A percentile compares a stretch with the other conserved stretches of the same genome.
phyloP scores from a whole-genome alignment of 768 basidiomycete species.

The Exidia glandulosa region DNA sequence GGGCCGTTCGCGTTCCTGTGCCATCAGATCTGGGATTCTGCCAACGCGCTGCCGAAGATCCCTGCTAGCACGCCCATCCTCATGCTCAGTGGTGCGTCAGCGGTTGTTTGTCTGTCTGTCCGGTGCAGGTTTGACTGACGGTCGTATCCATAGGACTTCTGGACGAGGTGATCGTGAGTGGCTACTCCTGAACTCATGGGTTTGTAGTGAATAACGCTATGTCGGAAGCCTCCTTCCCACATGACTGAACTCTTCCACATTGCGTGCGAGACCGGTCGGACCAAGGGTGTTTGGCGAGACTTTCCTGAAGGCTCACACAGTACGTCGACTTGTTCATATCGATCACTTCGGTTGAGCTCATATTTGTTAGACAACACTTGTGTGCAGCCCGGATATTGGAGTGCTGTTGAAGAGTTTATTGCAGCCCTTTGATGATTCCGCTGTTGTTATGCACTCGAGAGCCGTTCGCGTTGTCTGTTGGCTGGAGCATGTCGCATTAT shows the following conservation, averaged over 20 bases:
- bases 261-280: slow-evolving; percentile 20
- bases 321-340: background rate
- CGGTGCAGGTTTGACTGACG: background rate
- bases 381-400: slow-evolving; percentile 44
- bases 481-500: too few species aligned
- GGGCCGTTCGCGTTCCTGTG: slow-evolving; percentile 68
- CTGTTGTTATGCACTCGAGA: background rate
- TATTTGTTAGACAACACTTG: slow-evolving; percentile 21
- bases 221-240: slow-evolving; percentile 60
- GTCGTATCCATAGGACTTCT: slow-evolving; percentile 3
- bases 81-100: slow-evolving; percentile 56
- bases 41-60: slow-evolving; percentile 39
- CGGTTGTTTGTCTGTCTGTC: too few species aligned
- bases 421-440: background rate
- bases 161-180: slow-evolving; percentile 71
- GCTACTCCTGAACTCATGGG: too few species aligned
- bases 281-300: slow-evolving; percentile 18
- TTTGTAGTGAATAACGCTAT: too few species aligned
- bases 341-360: background rate
- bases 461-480: background rate
- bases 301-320: slow-evolving; percentile 25
- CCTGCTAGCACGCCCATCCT: slow-evolving; percentile 42
- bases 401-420: slow-evolving; percentile 38
- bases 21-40: slow-evolving; percentile 83
- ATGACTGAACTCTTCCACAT: slow-evolving; percentile 68